These are phyloP conservation scores for Hymenoscyphus fructigenus DNA, from an alignment of 2,329 filamentous ascomycete species.

Conservation along the genomic window DNA sequence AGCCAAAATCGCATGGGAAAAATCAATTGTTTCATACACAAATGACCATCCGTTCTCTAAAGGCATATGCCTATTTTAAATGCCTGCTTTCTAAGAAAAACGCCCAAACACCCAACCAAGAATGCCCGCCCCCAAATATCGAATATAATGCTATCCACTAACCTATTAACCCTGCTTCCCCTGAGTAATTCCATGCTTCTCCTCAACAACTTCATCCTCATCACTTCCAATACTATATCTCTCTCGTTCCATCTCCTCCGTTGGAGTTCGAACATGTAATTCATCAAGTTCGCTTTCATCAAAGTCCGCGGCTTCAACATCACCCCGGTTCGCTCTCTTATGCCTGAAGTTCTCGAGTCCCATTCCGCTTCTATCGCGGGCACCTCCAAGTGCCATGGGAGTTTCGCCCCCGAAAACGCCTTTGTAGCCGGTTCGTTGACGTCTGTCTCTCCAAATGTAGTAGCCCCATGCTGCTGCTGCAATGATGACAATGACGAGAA, in stretches of 20 bases:
- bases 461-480: conserved; percentile 62
- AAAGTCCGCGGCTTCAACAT: conserved; percentile 64
- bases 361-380: conserved; percentile 33
- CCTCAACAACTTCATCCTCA: conserved; percentile 53
- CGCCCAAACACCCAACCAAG: too few species aligned
- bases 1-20: not conserved
- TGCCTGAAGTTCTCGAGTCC: conserved; percentile 49
- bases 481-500: conserved; percentile 65
- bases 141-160: too few species aligned
- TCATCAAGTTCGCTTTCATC: conserved; percentile 66
- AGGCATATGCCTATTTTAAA: too few species aligned
- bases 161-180: conserved; percentile 14
- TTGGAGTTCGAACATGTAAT: conserved; percentile 45
- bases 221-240: conserved; percentile 58
- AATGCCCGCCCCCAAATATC: too few species aligned
- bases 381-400: conserved; percentile 33
- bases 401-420: conserved; percentile 38
- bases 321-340: conserved; percentile 45
- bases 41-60: not conserved
- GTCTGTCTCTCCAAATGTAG: conserved; percentile 63
- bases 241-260: conserved; percentile 41
- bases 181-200: conserved; percentile 23
- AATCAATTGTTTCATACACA: not conserved
- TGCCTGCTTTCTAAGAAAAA: too few species aligned
- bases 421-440: conserved; percentile 54